Base-by-base conservation (phyloP, 257 asterid species). In the Agastache rugosa region DNA sequence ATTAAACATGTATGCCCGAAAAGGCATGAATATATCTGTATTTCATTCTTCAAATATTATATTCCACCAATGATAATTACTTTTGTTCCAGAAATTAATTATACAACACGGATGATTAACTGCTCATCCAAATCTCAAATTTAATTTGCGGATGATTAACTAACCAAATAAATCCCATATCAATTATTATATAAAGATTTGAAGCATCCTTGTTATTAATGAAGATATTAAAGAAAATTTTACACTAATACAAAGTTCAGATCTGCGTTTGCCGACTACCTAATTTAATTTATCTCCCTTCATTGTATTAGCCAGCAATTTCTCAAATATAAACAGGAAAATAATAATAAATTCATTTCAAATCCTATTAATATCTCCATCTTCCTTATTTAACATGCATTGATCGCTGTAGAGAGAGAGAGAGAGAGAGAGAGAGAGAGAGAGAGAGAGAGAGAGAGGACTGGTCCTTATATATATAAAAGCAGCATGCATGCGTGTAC, bases 311-410 rank as follows among this genome's bases (percentile, higher is more conserved):
- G 16, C 59, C 68, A n/a, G 59, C 45, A 14, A 7, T 27, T 16
- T 10, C 8, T 45, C 27, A 61, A 73, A 27, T 42, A 72, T 11
- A 12, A 34, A 55, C 16, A 4, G 27, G 15, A 60, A 72, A 22
- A 23, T 10, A 9, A 3, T 63, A 12, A 6, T 65, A 44, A 65
- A 65, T 64, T 5, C 19, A 59, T 37, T 74, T 63, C 14, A 16
- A 2, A 34, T n/a, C 37, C 9, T 63, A 63, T 60, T 54, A 31
- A 71, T 25, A 31, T 45, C 51, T 39, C 53, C 72, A 42, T 5
- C 67, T 69, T 73, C 72, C 71, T 31, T 17, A 56, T 74, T 50
- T 11, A 73, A 48, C 71, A 73, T 48, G 65, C 78, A 48, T 35
- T 73, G 20, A 45, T 47, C 44, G 8, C 20, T 35, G 1, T 8